Conservation (phyloP, 192 early-diverging fungal genomes). For the Linnemannia exigua region DNA sequence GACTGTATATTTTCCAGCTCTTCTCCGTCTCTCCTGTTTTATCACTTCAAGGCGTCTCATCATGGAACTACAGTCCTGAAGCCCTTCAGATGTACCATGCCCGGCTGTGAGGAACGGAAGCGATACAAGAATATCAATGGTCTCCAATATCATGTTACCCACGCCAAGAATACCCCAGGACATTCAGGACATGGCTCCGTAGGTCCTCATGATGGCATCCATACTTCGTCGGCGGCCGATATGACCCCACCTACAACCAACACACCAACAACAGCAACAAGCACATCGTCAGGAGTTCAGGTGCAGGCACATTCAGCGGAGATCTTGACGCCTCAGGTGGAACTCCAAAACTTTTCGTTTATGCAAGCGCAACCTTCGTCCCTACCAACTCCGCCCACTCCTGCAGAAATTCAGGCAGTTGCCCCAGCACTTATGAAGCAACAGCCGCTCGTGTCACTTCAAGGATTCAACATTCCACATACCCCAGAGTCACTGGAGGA, state of each 20-base stretch:
- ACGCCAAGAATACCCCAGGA: constrained; percentile 62
- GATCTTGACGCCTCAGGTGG: neutral
- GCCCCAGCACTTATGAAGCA: neutral
- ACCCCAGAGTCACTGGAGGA: constrained; percentile 38
- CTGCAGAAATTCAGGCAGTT: constrained; percentile 23
- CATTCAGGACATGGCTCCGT: constrained; percentile 35
- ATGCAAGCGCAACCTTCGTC: constrained; percentile 2
- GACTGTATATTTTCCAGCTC: constrained; percentile 45
- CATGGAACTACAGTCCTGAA: constrained; percentile 63
- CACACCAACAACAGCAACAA: neutral
- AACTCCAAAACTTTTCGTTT: constrained; percentile 12
- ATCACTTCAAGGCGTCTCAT: constrained; percentile 54
- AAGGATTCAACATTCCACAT: constrained; percentile 48
- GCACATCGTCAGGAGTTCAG: neutral
- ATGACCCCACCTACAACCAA: neutral
- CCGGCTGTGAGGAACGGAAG: constrained; percentile 81
- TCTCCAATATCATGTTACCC: constrained; percentile 83
- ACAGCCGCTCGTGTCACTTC: constrained; percentile 23
- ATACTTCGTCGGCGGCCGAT: neutral
- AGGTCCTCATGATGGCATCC: neutral
- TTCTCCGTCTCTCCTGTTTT: constrained; percentile 45
- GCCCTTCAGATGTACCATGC: constrained; percentile 82
- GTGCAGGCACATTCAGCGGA: neutral
- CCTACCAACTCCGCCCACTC: constrained; percentile 18
- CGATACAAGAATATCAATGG: constrained; percentile 89